Conservation (phyloP, 768 basidiomycete species). For the Boletus vinaceobasis region DNA sequence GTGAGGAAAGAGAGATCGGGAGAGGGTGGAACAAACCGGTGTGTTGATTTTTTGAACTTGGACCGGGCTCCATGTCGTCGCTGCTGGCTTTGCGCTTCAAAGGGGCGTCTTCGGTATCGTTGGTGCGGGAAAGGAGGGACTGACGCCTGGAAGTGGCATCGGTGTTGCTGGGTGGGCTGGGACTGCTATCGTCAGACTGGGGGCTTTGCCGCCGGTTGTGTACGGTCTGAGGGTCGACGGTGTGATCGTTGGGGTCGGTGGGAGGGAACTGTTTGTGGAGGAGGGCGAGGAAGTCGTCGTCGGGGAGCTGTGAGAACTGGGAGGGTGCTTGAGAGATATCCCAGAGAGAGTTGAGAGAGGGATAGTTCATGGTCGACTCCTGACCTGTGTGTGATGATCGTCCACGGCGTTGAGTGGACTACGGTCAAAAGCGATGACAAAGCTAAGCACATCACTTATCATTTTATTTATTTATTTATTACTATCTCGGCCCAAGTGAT, state of each 20-base stretch:
- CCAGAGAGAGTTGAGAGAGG: conserved; percentile 56
- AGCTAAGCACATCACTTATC: background rate
- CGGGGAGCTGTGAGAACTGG: conserved; percentile 59
- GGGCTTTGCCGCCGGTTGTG: conserved; percentile 38
- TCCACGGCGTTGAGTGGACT: background rate
- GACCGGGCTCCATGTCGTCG: conserved; percentile 60
- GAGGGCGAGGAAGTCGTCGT: conserved; percentile 74
- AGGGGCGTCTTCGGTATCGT: conserved; percentile 43
- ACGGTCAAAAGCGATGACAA: conserved; percentile 4
- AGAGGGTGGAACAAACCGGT: conserved; percentile 42
- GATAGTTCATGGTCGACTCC: conserved; percentile 30
- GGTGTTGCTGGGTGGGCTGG: conserved; percentile 61
- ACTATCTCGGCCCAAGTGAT: background rate
- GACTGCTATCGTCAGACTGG: conserved; percentile 73
- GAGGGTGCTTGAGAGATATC: conserved; percentile 57
- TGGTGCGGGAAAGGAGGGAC: conserved; percentile 22
- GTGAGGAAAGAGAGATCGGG: conserved; percentile 1
- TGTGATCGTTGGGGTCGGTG: conserved; percentile 33
- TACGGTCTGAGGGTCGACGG: conserved; percentile 60
- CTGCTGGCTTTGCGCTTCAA: conserved; percentile 79
- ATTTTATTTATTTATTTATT: conserved; percentile 1
- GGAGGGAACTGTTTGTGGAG: conserved; percentile 71
- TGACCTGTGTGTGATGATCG: conserved; percentile 4
- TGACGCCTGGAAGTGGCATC: conserved; percentile 24
- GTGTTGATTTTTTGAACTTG: conserved; percentile 64